Conservation (phyloP, 176 grass and related monocot genomes). For the Aegilops tauschii region DNA sequence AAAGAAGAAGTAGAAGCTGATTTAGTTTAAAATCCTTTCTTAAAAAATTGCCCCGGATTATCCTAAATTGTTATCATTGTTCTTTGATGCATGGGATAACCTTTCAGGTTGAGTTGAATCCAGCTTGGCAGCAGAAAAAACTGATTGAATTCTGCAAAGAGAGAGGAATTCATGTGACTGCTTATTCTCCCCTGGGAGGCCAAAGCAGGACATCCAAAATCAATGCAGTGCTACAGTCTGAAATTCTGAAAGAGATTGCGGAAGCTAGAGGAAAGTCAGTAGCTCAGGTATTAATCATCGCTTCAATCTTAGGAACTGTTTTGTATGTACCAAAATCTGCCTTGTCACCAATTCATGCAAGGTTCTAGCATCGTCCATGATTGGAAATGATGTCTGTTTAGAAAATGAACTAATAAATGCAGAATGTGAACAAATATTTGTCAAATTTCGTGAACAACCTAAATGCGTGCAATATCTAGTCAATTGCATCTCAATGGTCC, state of each 20-base stretch:
- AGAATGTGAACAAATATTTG: background rate
- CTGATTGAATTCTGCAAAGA: slow-evolving; percentile 47
- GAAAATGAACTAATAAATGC: background rate
- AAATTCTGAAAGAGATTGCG: slow-evolving; percentile 54
- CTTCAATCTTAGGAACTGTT: background rate
- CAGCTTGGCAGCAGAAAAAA: slow-evolving; percentile 57
- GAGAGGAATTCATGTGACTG: slow-evolving; percentile 43
- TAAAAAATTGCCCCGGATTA: background rate
- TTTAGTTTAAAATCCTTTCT: background rate
- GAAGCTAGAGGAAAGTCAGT: slow-evolving; percentile 51
- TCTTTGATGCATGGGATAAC: background rate
- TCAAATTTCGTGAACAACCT: background rate
- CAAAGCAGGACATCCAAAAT: slow-evolving; percentile 20
- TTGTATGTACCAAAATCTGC: background rate
- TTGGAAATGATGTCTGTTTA: background rate
- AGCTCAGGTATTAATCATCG: slow-evolving; percentile 46
- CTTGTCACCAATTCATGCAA: background rate
- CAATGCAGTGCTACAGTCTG: slow-evolving; percentile 30
- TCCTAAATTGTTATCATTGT: background rate
- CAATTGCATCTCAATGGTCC: background rate
- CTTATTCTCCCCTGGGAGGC: slow-evolving; percentile 56
- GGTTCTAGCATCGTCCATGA: background rate
- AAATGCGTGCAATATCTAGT: background rate
- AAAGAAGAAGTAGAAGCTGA: background rate
- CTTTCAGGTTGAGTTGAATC: slow-evolving; percentile 58